These are phyloP conservation scores for Leucogyrophana mollusca DNA, from an alignment of 768 basidiomycete genomes.

Conservation along the genomic window DNA sequence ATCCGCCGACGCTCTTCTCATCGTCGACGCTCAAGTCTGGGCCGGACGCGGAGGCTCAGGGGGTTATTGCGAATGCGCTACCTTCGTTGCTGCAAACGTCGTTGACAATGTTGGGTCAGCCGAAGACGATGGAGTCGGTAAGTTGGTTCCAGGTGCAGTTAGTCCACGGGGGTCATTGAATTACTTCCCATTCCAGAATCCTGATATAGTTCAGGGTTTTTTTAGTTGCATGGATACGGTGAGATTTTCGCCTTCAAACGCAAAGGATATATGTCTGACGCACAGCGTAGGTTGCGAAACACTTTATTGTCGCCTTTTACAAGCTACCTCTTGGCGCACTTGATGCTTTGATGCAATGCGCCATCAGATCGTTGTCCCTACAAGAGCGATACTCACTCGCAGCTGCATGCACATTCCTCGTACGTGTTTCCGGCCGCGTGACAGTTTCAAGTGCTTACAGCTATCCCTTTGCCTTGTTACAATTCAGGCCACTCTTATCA, in stretches of 20 bases:
- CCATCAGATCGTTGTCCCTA: slow-evolving; percentile 61
- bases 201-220: slow-evolving; percentile 88
- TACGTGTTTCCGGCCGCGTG: slow-evolving; percentile 38
- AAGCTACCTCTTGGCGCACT: slow-evolving; percentile 61
- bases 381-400: slow-evolving; percentile 88
- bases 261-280: neutral
- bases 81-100: slow-evolving; percentile 60
- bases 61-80: slow-evolving; percentile 53
- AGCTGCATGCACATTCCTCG: slow-evolving; percentile 79
- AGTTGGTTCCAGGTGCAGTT: slow-evolving; percentile 20
- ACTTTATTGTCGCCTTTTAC: slow-evolving; percentile 62
- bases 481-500: slow-evolving; percentile 62
- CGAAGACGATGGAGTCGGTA: slow-evolving; percentile 71
- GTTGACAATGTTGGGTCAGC: slow-evolving; percentile 49
- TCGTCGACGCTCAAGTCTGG: slow-evolving; percentile 45
- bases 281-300: slow-evolving; percentile 43
- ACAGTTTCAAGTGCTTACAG: neutral
- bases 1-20: slow-evolving; percentile 55
- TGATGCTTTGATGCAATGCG: slow-evolving; percentile 68
- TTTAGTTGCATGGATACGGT: slow-evolving; percentile 82
- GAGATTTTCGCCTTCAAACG: slow-evolving; percentile 11
- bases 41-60: slow-evolving; percentile 54
- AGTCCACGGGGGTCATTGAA: too few species aligned
- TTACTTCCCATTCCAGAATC: slow-evolving; percentile 54
- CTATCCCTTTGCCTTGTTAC: neutral